Base-by-base conservation (phyloP, 2,329 filamentous ascomycete genomes). In the Stachybotrys elegans region DNA sequence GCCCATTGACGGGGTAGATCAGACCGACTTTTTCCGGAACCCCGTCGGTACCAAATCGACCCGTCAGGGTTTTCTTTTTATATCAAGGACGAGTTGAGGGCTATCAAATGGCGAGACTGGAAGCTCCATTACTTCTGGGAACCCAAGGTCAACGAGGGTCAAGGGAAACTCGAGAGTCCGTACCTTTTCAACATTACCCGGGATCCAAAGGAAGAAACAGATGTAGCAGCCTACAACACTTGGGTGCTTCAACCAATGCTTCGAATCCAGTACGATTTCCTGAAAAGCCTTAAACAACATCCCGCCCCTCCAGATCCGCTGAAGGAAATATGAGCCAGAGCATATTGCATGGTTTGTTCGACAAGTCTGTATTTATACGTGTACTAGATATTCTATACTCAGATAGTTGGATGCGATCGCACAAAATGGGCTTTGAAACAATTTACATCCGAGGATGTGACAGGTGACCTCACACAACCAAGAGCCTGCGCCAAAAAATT, bases 91-190 rank as follows among this genome's bases (percentile, higher is more conserved):
- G 56, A 63, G n/a, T 37, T 65, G 13, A 53, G 59, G 0, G 60
- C 60, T 1, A 53, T 65, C 11, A 65, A 63, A 27, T 65, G 61
- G 61, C 51, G 47, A 17, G 59, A 65, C 31, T 65, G 60, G 62
- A 65, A 64, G 32, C 49, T 65, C 2, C 61, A 65, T 25, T 19
- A 59, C 1, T 50, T 63, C 1, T 65, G 60, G 60, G 61, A 63
- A 42, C 62, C 62, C 5, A 57, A 60, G 22, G 62, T 65, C 3
- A 65, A 65, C 25, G 48, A 63, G 41, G 62, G 56, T 0, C 53
- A 48, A 0, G 61, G 59, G 1, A 51, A 48, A n/a, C 52, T 64
- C 0, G 61, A 65, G 41, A 56, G 52, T 7, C 61, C 61, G 1
- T 65, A 62, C 22, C 27, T 63, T 2, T 64, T 63, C 44, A 63